These are phyloP conservation scores for Tuber aestivum DNA, from an alignment of 495 filamentous ascomycete genomes.

Conservation along the genomic window DNA sequence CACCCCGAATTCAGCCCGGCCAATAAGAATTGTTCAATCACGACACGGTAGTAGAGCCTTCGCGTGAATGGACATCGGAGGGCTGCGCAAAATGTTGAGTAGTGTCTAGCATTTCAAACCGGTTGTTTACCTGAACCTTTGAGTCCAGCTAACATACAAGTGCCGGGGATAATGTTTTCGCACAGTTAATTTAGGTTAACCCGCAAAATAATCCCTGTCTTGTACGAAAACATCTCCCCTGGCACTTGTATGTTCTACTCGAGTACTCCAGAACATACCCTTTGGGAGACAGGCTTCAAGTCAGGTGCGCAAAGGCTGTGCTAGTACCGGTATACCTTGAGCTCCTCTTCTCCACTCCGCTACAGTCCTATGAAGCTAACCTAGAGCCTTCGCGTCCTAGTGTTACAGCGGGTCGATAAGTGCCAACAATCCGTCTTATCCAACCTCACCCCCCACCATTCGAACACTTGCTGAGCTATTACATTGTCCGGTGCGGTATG, in stretches of 20 bases:
- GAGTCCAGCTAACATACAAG: neutral
- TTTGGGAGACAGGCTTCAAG: neutral
- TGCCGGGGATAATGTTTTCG: no score
- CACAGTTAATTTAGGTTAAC: no score
- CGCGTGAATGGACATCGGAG: neutral
- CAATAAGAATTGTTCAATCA: no score
- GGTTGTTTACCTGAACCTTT: neutral
- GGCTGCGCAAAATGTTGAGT: neutral
- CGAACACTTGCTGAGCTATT: neutral
- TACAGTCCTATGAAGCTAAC: neutral
- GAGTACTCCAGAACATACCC: no score
- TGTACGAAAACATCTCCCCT: no score
- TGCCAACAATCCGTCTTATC: neutral
- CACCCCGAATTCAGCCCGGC: no score
- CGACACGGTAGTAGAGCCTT: neutral
- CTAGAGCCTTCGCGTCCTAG: neutral
- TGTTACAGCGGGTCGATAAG: neutral
- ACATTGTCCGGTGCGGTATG: neutral
- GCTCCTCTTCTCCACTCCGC: neutral
- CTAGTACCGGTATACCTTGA: neutral
- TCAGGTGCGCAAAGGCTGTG: neutral
- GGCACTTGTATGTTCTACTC: no score
- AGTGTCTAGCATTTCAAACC: neutral
- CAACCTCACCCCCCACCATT: neutral
- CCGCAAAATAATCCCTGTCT: no score